Evolutionary conservation across 2,329 filamentous ascomycete genomes (phyloP).

Genomic region (Grosmannia huntii): DNA sequence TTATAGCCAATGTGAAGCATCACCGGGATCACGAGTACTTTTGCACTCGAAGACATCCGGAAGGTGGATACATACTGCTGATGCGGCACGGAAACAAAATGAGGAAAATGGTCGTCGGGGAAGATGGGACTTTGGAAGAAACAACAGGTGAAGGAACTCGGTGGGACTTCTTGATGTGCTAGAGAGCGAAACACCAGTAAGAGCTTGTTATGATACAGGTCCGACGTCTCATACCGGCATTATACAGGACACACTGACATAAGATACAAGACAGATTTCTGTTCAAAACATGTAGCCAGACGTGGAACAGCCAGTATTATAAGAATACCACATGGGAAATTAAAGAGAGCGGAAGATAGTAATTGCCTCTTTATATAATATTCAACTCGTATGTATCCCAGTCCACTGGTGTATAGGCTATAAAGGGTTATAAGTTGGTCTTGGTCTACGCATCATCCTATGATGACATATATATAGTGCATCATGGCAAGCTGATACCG

Average conservation of each 20-base stretch:
- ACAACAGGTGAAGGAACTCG: background rate
- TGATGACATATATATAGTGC: background rate
- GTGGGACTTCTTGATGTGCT: background rate
- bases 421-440: background rate
- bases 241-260: background rate
- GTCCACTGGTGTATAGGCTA: too few species aligned
- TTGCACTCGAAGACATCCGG: background rate
- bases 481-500: background rate
- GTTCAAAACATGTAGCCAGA: too few species aligned
- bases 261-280: too few species aligned
- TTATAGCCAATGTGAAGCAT: background rate
- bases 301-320: too few species aligned
- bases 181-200: background rate
- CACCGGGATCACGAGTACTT: background rate
- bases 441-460: background rate
- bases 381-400: too few species aligned
- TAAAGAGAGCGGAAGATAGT: too few species aligned
- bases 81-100: background rate
- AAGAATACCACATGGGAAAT: too few species aligned
- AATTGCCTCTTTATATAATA: too few species aligned
- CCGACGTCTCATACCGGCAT: background rate
- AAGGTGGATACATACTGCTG: background rate
- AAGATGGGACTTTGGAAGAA: background rate
- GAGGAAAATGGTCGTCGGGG: background rate
- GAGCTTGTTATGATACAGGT: too few species aligned